These are phyloP conservation scores for Citrus sp. DNA, from an alignment of 345 rosid genomes.

Conservation along the genomic window DNA sequence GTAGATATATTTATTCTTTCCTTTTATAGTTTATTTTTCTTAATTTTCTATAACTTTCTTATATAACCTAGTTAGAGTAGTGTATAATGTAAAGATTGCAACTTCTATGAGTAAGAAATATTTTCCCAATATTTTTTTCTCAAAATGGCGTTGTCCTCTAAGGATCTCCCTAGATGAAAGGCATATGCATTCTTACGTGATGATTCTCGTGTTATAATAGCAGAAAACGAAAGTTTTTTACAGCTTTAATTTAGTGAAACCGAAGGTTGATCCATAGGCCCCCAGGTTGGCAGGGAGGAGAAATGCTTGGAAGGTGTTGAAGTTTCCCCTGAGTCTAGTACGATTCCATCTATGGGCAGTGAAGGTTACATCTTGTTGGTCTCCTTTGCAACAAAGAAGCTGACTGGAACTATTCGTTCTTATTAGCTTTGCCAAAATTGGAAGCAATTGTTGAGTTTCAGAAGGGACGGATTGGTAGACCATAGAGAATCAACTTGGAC, in stretches of 20 bases:
- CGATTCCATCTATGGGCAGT: slow-evolving; percentile 73
- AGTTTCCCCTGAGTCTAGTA: slow-evolving; percentile 75
- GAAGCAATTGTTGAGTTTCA: slow-evolving; percentile 66
- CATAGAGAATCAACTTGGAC: slow-evolving; percentile 86
- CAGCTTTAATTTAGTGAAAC: slow-evolving; percentile 77
- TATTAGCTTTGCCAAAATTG: slow-evolving; percentile 63
- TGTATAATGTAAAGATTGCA: no score
- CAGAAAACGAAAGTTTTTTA: slow-evolving; percentile 91
- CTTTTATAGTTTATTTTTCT: no score
- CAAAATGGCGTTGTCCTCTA: slow-evolving; percentile 59
- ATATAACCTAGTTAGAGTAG: no score
- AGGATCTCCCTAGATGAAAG: slow-evolving; percentile 65
- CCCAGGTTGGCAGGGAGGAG: slow-evolving; percentile 90
- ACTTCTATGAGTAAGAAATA: no score
- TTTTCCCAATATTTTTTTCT: no score
- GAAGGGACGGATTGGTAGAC: slow-evolving; percentile 83
- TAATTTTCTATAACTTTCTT: no score
- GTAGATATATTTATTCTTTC: no score
- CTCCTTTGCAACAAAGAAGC: slow-evolving; percentile 71
- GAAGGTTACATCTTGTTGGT: slow-evolving; percentile 81
- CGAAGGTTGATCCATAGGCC: slow-evolving; percentile 70
- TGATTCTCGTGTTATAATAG: slow-evolving; percentile 82
- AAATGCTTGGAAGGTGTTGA: slow-evolving; percentile 86
- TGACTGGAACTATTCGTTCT: slow-evolving; percentile 69
- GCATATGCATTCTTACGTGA: slow-evolving; percentile 68